These are phyloP conservation scores for Apophysomyces ossiformis DNA, from an alignment of 371 early-diverging fungal species.

Conservation along the genomic window DNA sequence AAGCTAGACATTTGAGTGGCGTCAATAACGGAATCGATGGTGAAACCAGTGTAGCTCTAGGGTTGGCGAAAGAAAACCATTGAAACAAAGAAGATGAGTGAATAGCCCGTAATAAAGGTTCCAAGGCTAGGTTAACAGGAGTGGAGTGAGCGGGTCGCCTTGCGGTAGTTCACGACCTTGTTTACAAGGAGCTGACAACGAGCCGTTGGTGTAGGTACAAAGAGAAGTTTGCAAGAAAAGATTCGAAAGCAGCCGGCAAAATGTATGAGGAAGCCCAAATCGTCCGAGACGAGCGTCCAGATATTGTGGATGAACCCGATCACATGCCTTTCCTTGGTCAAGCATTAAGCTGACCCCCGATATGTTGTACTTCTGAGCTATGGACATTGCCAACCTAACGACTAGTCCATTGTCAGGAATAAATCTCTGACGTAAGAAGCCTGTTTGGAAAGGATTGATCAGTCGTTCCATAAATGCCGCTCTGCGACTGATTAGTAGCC, in stretches of 20 bases:
- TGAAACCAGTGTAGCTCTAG: neutral
- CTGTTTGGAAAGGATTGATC: slow-evolving; percentile 24
- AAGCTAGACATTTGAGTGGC: neutral
- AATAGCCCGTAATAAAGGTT: slow-evolving; percentile 32
- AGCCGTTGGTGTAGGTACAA: slow-evolving; percentile 28
- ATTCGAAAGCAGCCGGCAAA: neutral
- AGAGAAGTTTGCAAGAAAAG: slow-evolving; percentile 29
- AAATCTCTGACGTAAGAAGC: slow-evolving; percentile 20
- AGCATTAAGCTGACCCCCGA: slow-evolving; percentile 15
- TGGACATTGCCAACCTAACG: slow-evolving; percentile 11
- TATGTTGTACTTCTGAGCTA: neutral
- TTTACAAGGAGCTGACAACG: slow-evolving; percentile 9
- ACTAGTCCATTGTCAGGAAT: slow-evolving; percentile 26
- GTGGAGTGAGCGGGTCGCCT: slow-evolving; percentile 33
- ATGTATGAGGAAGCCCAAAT: slow-evolving; percentile 15
- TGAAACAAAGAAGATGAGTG: neutral
- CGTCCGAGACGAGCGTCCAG: neutral
- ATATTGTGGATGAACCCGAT: slow-evolving; percentile 25
- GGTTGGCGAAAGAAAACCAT: slow-evolving; percentile 11
- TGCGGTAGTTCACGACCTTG: slow-evolving; percentile 31
- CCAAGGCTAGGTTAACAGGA: slow-evolving; percentile 37
- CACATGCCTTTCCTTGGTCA: slow-evolving; percentile 23
- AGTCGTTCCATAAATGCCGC: neutral
- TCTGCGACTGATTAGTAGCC: slow-evolving; percentile 14
- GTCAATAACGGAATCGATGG: neutral